phyloP scores from a whole-genome alignment of 805 yeast species.

The Pichia deserticola region DNA sequence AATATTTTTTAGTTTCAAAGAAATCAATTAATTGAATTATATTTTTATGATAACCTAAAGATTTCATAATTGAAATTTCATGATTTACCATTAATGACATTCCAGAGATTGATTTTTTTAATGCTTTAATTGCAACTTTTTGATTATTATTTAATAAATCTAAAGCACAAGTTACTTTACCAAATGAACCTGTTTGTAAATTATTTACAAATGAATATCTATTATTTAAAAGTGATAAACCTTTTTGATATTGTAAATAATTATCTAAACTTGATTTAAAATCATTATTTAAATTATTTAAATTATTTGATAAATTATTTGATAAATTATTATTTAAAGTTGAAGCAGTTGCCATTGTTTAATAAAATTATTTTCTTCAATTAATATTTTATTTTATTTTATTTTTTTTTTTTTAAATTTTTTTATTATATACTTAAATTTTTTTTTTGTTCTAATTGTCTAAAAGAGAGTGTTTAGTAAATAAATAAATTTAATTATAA shows the following conservation, averaged over 20 bases:
- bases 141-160: slow-evolving; percentile 25
- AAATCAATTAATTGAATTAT: slow-evolving; percentile 52
- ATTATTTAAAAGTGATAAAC: slow-evolving; percentile 27
- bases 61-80: slow-evolving; percentile 40
- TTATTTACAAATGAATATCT: slow-evolving; percentile 37
- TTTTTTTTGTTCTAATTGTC: too few relatives aligned
- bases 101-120: slow-evolving; percentile 39
- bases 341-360: too few relatives aligned
- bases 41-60: slow-evolving; percentile 40
- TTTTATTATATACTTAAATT: too few relatives aligned
- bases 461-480: too few relatives aligned
- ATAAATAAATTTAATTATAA: too few relatives aligned
- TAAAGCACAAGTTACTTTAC: slow-evolving; percentile 48
- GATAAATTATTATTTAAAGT: too few relatives aligned
- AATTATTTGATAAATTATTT: background rate
- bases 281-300: slow-evolving; percentile 13
- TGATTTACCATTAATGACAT: slow-evolving; percentile 42
- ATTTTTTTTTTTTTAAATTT: too few relatives aligned
- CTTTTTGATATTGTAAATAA: slow-evolving; percentile 35
- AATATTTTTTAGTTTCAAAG: slow-evolving; percentile 46
- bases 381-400: too few relatives aligned
- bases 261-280: slow-evolving; percentile 29
- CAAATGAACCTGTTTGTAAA: slow-evolving; percentile 55
- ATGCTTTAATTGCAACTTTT: slow-evolving; percentile 48
- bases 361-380: too few relatives aligned